Evolutionary conservation across 2,329 filamentous ascomycete species (phyloP), one percentile per base, ranked within the genome.

Genomic region (Scopulariopsis brevicaulis): DNA sequence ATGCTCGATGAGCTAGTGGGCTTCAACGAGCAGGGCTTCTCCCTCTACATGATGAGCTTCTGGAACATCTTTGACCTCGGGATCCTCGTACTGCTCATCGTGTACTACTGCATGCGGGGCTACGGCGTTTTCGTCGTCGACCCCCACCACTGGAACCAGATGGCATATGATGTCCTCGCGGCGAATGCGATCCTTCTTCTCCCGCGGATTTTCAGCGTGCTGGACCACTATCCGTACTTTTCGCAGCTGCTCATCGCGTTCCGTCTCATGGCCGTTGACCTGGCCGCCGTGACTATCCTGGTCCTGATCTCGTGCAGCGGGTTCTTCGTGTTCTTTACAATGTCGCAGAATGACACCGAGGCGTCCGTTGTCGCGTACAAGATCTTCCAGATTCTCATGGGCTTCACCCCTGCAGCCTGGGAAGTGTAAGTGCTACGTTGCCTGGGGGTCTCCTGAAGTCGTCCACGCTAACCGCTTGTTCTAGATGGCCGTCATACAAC

Each of bases 31-130:
- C 91, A 96, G 71, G 93, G 93, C 2, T 96, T 96, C 69, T 92
- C 91, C 43, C 81, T 97, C 34, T 97, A 96, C 72, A 90, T 96
- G 66, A 93, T 96, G 85, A 96, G 90, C 69, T 94, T 96, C 70
- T 96, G 93, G 93, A 96, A 96, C 70, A 84, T 92, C 43, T 96
- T 96, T 70, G 93, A 96, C 67, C 76, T 96, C 43, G 92, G 92
- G 10, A 96, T 96, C 57, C 74, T 96, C 56, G 74, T 96, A 25
- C 76, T 96, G 60, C 83, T 96, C 64, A 84, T 95, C 65, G 81
- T 89, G 58, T 96, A 96, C 74, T 96, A 96, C 69, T 89, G 88
- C 65, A 84, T 96, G 74, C 85, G 93, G 58, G 79, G 94, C 15
- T 96, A 95, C 66, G 90, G 91, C 22, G 87, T 96, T 56, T 84